These are phyloP conservation scores for Sphaerostilbella broomeana DNA, from an alignment of 2,329 filamentous ascomycete species.

Conservation along the genomic window DNA sequence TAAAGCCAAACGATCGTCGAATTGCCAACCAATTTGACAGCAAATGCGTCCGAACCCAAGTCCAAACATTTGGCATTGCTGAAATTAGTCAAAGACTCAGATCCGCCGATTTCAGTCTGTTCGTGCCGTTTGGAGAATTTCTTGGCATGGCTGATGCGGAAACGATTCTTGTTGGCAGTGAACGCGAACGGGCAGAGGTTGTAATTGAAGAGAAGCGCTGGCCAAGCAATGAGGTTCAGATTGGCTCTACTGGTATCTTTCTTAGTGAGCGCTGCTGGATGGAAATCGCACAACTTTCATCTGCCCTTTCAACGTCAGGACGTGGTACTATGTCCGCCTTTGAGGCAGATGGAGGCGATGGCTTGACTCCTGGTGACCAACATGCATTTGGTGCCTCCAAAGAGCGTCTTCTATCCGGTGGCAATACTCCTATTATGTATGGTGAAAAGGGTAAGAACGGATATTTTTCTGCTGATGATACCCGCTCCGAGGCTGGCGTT, in stretches of 20 bases:
- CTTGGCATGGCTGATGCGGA: constrained; percentile 81
- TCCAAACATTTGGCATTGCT: constrained; percentile 92
- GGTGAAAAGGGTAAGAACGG: constrained; percentile 70
- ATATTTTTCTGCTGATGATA: constrained; percentile 80
- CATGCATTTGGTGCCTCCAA: constrained; percentile 57
- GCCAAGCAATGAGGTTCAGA: constrained; percentile 83
- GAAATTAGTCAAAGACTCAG: constrained; percentile 92
- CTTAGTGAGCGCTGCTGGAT: constrained; percentile 94
- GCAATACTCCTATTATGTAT: constrained; percentile 53
- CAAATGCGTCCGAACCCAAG: constrained; percentile 91
- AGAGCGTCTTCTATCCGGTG: constrained; percentile 49
- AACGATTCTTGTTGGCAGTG: constrained; percentile 79
- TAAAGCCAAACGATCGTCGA: constrained; percentile 93
- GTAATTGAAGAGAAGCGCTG: constrained; percentile 90
- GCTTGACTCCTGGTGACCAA: constrained; percentile 50
- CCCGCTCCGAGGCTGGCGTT: constrained; percentile 82
- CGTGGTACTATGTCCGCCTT: constrained; percentile 33
- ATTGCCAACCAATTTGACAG: constrained; percentile 99
- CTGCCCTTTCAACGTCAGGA: constrained; percentile 49
- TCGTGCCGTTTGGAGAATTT: constrained; percentile 93
- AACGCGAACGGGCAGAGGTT: constrained; percentile 83
- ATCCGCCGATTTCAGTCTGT: constrained; percentile 91
- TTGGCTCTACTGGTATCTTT: constrained; percentile 91
- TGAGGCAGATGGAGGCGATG: constrained; percentile 59
- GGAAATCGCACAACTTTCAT: constrained; percentile 71